phyloP scores from a whole-genome alignment of 495 filamentous ascomycete genomes.

The Penicillium silybi region DNA sequence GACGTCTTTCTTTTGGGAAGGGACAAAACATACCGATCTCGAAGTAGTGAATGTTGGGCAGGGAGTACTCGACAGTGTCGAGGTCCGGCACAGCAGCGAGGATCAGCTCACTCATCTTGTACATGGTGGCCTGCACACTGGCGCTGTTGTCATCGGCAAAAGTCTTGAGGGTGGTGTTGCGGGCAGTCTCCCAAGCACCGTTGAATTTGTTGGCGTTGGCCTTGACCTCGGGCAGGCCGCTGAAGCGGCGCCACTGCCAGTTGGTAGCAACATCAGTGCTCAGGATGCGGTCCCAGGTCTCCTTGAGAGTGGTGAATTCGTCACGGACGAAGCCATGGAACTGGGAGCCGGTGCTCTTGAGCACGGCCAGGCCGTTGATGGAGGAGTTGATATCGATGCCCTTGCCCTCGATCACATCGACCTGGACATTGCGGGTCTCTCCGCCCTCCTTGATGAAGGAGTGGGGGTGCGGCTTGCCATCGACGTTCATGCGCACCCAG shows the following conservation, averaged over 20 bases:
- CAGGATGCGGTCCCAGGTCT: slow-evolving; percentile 92
- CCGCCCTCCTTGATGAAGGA: slow-evolving; percentile 86
- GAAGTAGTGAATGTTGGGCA: slow-evolving; percentile 99
- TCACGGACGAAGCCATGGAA: slow-evolving; percentile 93
- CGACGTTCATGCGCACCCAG: slow-evolving; percentile 86
- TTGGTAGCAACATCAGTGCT: slow-evolving; percentile 83
- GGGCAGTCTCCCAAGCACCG: slow-evolving; percentile 67
- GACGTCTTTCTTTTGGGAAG: not conserved
- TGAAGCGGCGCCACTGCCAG: slow-evolving; percentile 80
- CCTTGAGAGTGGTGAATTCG: slow-evolving; percentile 84
- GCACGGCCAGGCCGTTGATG: slow-evolving; percentile 73
- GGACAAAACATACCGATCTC: slow-evolving; percentile 67
- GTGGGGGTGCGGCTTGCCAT: slow-evolving; percentile 93
- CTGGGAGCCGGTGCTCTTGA: slow-evolving; percentile 95
- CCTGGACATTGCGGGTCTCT: slow-evolving; percentile 66
- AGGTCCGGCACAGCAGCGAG: slow-evolving; percentile 68
- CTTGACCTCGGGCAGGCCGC: slow-evolving; percentile 63
- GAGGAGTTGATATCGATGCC: slow-evolving; percentile 70
- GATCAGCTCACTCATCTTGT: slow-evolving; percentile 93
- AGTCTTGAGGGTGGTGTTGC: slow-evolving; percentile 79
- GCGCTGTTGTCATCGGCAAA: slow-evolving; percentile 92
- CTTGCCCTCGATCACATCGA: slow-evolving; percentile 48
- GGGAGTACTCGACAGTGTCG: slow-evolving; percentile 69
- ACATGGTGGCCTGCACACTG: slow-evolving; percentile 96
- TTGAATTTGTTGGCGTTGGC: slow-evolving; percentile 65